Evolutionary conservation across 2,329 filamentous ascomycete genomes (phyloP).

Genomic region (Aspergillus sp.): DNA sequence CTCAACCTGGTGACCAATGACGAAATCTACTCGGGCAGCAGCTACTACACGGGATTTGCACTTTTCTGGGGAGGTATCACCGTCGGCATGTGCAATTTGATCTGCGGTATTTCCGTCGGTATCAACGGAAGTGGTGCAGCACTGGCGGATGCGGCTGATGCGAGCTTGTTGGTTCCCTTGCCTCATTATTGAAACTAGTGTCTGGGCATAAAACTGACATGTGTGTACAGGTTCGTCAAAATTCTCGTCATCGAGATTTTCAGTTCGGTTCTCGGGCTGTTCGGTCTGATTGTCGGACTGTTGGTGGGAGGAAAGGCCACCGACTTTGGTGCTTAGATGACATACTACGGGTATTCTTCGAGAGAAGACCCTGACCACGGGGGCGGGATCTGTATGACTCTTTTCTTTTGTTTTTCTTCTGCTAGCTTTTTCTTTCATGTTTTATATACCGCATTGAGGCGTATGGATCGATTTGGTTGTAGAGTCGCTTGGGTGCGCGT

Average conservation of each 20-base stretch:
- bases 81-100: slow-evolving; percentile 90
- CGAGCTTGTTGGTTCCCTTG: slow-evolving; percentile 67
- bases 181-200: background rate
- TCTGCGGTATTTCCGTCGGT: slow-evolving; percentile 94
- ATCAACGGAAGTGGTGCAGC: slow-evolving; percentile 98
- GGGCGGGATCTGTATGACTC: slow-evolving; percentile 22
- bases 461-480: slow-evolving; percentile 34
- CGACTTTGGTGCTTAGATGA: slow-evolving; percentile 57
- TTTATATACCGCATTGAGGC: slow-evolving; percentile 40
- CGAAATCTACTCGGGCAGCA: slow-evolving; percentile 68
- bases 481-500: slow-evolving; percentile 24
- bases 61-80: slow-evolving; percentile 95
- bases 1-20: slow-evolving; percentile 65
- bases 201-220: background rate
- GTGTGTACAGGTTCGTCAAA: slow-evolving; percentile 77
- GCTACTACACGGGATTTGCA: slow-evolving; percentile 92
- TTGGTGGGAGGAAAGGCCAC: slow-evolving; percentile 80
- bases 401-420: background rate
- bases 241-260: slow-evolving; percentile 99
- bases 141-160: slow-evolving; percentile 90
- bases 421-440: slow-evolving; percentile 17
- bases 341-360: slow-evolving; percentile 8
- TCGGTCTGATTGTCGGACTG: slow-evolving; percentile 92
- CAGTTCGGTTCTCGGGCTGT: slow-evolving; percentile 93
- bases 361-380: slow-evolving; percentile 15